A percentile compares a stretch with the other conserved stretches of the same genome.
phyloP scores from a whole-genome alignment of 176 grass and related monocot genomes.

The Tuctoria greenei region DNA sequence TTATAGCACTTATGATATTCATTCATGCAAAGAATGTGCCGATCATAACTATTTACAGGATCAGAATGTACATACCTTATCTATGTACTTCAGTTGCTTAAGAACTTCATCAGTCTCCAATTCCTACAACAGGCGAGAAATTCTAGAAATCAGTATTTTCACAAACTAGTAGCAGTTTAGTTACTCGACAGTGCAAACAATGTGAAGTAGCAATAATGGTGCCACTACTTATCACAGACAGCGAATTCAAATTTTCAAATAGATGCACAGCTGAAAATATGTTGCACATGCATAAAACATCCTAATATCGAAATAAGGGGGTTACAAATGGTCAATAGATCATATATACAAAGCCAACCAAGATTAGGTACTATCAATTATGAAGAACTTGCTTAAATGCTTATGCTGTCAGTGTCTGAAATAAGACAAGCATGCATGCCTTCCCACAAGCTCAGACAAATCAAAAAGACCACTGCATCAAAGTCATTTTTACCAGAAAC shows the following conservation, averaged over 20 bases:
- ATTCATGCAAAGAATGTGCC: conserved; percentile 24
- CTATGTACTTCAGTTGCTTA: conserved; percentile 59
- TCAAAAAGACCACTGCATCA: not conserved
- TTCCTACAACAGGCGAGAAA: conserved; percentile 47
- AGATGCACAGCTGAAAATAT: conserved; percentile 6
- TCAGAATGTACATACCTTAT: conserved; percentile 47
- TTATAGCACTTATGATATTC: not conserved
- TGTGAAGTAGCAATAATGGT: not conserved
- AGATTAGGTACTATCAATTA: conserved; percentile 2
- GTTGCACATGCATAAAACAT: conserved; percentile 24
- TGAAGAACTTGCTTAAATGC: conserved; percentile 12
- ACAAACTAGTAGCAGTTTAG: not conserved
- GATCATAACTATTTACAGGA: conserved; percentile 13
- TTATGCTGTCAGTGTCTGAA: conserved; percentile 11
- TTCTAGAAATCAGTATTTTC: conserved; percentile 15
- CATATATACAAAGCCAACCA: not conserved
- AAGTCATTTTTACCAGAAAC: not conserved
- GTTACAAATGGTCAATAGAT: not conserved
- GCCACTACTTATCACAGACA: conserved; percentile 11
- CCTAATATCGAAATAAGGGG: conserved; percentile 1
- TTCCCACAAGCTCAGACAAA: conserved; percentile 21
- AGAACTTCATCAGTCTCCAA: conserved; percentile 60
- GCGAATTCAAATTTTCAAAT: conserved; percentile 12
- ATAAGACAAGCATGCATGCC: not conserved
- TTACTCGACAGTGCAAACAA: conserved; percentile 12